These are phyloP conservation scores for Globisporangium nunn DNA, from an alignment of 352 stramenopile species.

Conservation along the genomic window DNA sequence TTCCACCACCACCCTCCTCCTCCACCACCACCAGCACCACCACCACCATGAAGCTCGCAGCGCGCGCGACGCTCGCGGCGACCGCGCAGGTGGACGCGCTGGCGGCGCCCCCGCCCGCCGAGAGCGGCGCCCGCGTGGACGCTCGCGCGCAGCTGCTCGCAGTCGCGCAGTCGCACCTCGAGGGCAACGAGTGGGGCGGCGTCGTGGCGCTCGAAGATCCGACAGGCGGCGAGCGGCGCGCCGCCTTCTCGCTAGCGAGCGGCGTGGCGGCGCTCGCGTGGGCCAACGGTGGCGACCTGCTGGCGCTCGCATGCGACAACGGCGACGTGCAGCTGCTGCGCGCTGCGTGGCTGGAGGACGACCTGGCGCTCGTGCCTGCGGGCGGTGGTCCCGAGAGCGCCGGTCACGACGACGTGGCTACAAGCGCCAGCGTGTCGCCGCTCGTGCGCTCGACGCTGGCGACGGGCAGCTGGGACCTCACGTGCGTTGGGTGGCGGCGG, in stretches of 20 bases:
- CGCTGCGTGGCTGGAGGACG: constrained; percentile 25
- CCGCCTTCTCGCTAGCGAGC: constrained; percentile 32
- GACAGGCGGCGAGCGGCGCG: constrained; percentile 30
- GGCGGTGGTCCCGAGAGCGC: constrained; percentile 8
- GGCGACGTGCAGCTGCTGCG: constrained; percentile 53
- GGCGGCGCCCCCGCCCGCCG: constrained; percentile 11
- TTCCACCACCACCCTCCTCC: background rate
- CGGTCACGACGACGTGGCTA: constrained; percentile 71
- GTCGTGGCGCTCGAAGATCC: constrained; percentile 47
- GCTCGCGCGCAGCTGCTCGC: constrained; percentile 30
- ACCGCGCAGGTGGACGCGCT: constrained; percentile 40
- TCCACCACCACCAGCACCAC: background rate
- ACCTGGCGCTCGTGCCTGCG: constrained; percentile 30
- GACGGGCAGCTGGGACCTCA: constrained; percentile 64
- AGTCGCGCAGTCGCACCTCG: constrained; percentile 59
- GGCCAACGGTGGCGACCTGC: constrained; percentile 29
- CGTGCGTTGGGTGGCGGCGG: constrained; percentile 20
- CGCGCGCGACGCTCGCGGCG: constrained; percentile 19
- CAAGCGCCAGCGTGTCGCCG: constrained; percentile 33
- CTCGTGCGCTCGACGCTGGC: constrained; percentile 42
- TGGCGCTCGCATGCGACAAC: constrained; percentile 65
- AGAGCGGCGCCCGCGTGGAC: constrained; percentile 5
- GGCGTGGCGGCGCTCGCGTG: constrained; percentile 51
- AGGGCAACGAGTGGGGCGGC: constrained; percentile 72
- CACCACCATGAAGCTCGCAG: background rate